These are phyloP conservation scores for Nannizzia gypsea DNA, from an alignment of 2,329 filamentous ascomycete genomes.

Conservation along the genomic window DNA sequence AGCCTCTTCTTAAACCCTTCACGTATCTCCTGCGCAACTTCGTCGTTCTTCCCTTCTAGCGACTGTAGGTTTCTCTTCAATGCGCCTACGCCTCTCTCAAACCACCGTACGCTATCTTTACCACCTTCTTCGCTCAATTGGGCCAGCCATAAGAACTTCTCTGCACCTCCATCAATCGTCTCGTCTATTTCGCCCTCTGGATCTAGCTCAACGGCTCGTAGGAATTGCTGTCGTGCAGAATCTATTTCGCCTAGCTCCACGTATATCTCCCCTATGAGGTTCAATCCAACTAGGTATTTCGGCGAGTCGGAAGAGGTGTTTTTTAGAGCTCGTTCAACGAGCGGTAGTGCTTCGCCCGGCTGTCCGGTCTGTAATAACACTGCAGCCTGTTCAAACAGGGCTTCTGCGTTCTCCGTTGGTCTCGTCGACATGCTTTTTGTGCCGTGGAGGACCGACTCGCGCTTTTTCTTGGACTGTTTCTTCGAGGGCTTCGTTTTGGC, in stretches of 20 bases:
- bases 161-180: constrained; percentile 65
- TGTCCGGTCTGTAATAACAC: constrained; percentile 47
- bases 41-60: constrained; percentile 41
- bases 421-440: constrained; percentile 27
- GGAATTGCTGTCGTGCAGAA: constrained; percentile 58
- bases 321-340: constrained; percentile 43
- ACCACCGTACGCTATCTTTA: constrained; percentile 49
- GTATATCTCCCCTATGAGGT: constrained; percentile 67
- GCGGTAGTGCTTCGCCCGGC: constrained; percentile 44
- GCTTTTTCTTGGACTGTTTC: constrained; percentile 30
- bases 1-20: constrained; percentile 70
- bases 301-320: constrained; percentile 24
- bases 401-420: constrained; percentile 41
- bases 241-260: constrained; percentile 75
- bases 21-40: constrained; percentile 31
- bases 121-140: constrained; percentile 64
- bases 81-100: constrained; percentile 54
- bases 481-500: constrained; percentile 42
- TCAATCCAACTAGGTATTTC: constrained; percentile 48
- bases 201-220: constrained; percentile 63
- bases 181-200: constrained; percentile 59
- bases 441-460: constrained; percentile 34
- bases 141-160: constrained; percentile 91
- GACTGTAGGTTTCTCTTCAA: constrained; percentile 59
- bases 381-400: constrained; percentile 46